Conservation (phyloP, 2,329 filamentous ascomycete genomes). For the Cordyceps farinosa region DNA sequence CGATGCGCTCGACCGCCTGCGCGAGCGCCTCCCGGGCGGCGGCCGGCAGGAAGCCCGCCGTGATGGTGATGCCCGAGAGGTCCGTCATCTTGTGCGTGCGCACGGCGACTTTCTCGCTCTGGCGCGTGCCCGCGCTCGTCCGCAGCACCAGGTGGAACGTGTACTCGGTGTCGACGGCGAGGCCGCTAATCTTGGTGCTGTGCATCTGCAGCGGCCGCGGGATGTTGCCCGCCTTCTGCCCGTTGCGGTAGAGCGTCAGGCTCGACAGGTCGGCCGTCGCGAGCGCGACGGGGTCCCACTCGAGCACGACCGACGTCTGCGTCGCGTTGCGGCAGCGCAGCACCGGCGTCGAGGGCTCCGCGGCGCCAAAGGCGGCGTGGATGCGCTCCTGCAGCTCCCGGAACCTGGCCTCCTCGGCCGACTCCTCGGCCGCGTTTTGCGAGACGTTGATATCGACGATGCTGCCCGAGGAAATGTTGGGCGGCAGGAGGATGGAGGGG, state of each 20-base stretch:
- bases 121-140: conserved; percentile 84
- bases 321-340: conserved; percentile 95
- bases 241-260: conserved; percentile 89
- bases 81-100: conserved; percentile 99
- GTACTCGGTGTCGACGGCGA: conserved; percentile 96
- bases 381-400: conserved; percentile 84
- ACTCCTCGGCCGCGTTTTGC: conserved; percentile 78
- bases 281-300: conserved; percentile 94
- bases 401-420: conserved; percentile 71
- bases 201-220: conserved; percentile 82
- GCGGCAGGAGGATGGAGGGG: conserved; percentile 91
- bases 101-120: conserved; percentile 78
- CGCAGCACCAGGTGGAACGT: conserved; percentile 88
- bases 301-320: conserved; percentile 95
- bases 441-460: conserved; percentile 97
- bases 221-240: conserved; percentile 93
- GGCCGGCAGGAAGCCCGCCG: conserved; percentile 77
- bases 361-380: conserved; percentile 77
- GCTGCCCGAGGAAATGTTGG: conserved; percentile 90
- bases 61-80: conserved; percentile 85
- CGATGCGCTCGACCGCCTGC: conserved; percentile 78
- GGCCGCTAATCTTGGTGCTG: conserved; percentile 92
- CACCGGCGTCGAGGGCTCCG: conserved; percentile 70
- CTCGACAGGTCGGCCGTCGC: conserved; percentile 89
- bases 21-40: conserved; percentile 69